These are phyloP conservation scores for Flagelloscypha sp. DNA, from an alignment of 768 basidiomycete genomes.

Conservation along the genomic window DNA sequence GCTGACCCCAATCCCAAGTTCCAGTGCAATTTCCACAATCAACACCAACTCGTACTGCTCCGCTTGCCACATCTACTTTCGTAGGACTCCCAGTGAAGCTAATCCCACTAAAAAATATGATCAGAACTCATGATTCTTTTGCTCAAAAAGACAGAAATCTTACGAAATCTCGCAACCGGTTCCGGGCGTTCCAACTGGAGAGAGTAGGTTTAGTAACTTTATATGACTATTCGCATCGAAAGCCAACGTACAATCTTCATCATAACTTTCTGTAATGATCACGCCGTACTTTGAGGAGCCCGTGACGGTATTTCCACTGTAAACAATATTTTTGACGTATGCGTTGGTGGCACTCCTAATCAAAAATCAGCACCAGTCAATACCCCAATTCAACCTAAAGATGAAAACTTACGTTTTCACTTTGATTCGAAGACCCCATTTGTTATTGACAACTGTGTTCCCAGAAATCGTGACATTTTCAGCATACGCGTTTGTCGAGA, in stretches of 20 bases:
- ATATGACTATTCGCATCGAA: no score
- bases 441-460: constrained; percentile 30
- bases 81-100: constrained; percentile 27
- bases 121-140: no score
- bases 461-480: constrained; percentile 22
- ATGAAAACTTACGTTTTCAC: no score
- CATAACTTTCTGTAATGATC: constrained; percentile 29
- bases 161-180: constrained; percentile 29
- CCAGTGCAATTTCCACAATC: constrained; percentile 36
- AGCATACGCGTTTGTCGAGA: constrained; percentile 23
- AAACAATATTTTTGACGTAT: constrained; percentile 26
- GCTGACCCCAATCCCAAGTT: constrained; percentile 35
- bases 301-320: constrained; percentile 28
- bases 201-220: neutral
- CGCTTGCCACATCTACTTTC: constrained; percentile 22
- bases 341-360: constrained; percentile 22
- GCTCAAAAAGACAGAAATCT: no score
- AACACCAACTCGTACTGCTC: constrained; percentile 28
- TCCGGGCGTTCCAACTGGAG: constrained; percentile 32
- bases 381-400: no score
- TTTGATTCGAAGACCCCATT: constrained; percentile 36
- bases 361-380: constrained; percentile 3
- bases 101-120: no score
- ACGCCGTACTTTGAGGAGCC: constrained; percentile 31
- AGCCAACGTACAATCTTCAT: constrained; percentile 10